Evolutionary conservation across 1,139 yeast species (phyloP), one percentile per base, ranked within the genome.

Genomic region (Pichia inconspicua): DNA sequence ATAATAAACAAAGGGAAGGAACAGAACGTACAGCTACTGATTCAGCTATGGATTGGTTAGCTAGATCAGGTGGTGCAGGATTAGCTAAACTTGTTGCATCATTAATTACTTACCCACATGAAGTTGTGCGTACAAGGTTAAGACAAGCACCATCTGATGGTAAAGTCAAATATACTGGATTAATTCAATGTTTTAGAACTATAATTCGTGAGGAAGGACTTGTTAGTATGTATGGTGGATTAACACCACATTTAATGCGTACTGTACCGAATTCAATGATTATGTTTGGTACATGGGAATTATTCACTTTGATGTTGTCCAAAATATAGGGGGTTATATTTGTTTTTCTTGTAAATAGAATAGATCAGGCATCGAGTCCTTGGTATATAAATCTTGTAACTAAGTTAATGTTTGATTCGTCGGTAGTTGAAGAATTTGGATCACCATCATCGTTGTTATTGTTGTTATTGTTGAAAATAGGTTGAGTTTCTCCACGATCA

Each of bases 241-340:
- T 94, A 62, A 92, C 98, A 1, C 97, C 98, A 3, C 99, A 94
- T 68, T 72, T 94, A 59, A 76, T 94, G 68, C 78, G 98, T 67
- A 94, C 98, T 0, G 98, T 94, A 44, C 99, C 99, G 2, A 94
- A 92, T 66, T 87, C 96, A 58, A 89, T 94, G 63, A 90, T 94
- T 56, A 92, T 94, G 97, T 94, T 94, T 72, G 98, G 99, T 37
- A 90, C 98, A 2, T 94, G 98, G 97, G 99, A 94, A 63, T 68
- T 94, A 43, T 87, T 94, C 45, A 89, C 92, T 41, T 76, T 84
- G 53, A 63, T 84, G 40, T 70, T 84, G 45, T 80, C 19, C 19
- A 17, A 17, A 17, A 17, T 17, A 17, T 17, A 17, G 19, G 19
- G 19, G 19, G 19, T 17, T 17, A 17, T 17, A 17, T 17, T 17